Evolutionary conservation across 768 basidiomycete species (phyloP), one percentile per base, ranked within the genome.

Genomic region (Naganishia vaughanmartiniae): DNA sequence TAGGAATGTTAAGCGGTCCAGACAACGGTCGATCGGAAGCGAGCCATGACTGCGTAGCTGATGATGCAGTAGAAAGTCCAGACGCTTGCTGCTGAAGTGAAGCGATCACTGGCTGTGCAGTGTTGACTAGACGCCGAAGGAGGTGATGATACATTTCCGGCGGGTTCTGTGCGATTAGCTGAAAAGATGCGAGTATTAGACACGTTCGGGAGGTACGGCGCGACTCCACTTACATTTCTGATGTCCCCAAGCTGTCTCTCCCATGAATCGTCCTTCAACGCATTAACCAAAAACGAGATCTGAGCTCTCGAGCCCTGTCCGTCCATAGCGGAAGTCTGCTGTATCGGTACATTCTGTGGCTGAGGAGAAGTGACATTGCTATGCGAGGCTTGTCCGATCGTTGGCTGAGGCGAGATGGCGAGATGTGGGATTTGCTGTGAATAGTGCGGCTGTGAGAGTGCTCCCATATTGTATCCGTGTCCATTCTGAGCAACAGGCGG

Each of bases 141-240:
- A 96, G 96, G 83, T 99, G 94, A 73, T 93, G 87, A 83, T 97
- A 96, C 70, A 93, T 96, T 83, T 96, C 94, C 76, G 93, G 86
- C 70, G 94, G 93, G 86, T 98, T 93, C 79, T 93, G 91, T 80
- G 97, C 93, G 73, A 92, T 91, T 77, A 98, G 87, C 95, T 98
- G 82, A 57, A 75, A 34, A 17, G 19, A 70, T 67, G 21, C 55
- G 30, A 51, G 24, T 15, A 34, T 11, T 46, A 4, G 17, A 4
- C 6, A 26, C 60, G 30, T 17, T 42, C 39, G 36, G 10, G 24
- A 45, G 28, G 11, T 11, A 42, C 10, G 21, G 1, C 42, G 33
- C 30, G 36, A 28, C 30, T 19, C 4, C 45, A 85, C 93, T 76
- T 79, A 97, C 95, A 69, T 91, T 92, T 79, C 92, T 89, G 77